Percentiles rank a stretch among this genome's conserved stretches.
Conservation (phyloP, 2,329 filamentous ascomycete species). For the Cladosporium cucumerinum region DNA sequence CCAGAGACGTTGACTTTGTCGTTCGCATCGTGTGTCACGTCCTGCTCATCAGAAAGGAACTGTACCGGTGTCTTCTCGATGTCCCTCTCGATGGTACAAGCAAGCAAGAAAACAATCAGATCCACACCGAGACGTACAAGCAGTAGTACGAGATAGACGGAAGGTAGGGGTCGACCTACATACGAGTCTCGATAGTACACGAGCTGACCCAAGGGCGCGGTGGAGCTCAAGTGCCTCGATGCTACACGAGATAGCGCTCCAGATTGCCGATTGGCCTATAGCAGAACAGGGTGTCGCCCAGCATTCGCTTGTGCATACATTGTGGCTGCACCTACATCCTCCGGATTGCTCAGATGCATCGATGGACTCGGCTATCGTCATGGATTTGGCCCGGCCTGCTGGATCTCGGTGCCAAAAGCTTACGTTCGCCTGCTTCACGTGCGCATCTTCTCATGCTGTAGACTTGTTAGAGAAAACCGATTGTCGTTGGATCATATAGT, state of each 20-base stretch:
- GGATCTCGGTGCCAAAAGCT: too few species aligned
- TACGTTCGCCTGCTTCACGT: background rate
- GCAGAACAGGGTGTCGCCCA: background rate
- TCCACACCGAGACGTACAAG: background rate
- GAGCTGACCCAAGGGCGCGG: background rate
- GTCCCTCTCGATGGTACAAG: background rate
- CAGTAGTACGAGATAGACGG: background rate
- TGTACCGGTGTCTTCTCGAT: background rate
- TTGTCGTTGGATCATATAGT: background rate
- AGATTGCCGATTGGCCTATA: conserved; percentile 4
- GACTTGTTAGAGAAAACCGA: background rate
- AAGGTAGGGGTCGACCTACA: background rate
- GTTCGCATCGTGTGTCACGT: conserved; percentile 8
- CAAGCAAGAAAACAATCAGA: background rate
- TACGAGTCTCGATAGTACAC: background rate
- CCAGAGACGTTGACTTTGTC: conserved; percentile 49
- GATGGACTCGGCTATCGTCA: background rate
- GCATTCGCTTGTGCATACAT: background rate
- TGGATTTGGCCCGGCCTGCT: background rate
- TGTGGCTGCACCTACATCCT: background rate
- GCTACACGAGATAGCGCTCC: background rate
- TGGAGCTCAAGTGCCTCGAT: background rate
- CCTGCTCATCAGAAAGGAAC: background rate
- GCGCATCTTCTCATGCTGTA: background rate
- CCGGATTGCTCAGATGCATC: background rate